Evolutionary conservation across 2,329 filamentous ascomycete genomes (phyloP).

Genomic region (Aspergillus aculeatinus): DNA sequence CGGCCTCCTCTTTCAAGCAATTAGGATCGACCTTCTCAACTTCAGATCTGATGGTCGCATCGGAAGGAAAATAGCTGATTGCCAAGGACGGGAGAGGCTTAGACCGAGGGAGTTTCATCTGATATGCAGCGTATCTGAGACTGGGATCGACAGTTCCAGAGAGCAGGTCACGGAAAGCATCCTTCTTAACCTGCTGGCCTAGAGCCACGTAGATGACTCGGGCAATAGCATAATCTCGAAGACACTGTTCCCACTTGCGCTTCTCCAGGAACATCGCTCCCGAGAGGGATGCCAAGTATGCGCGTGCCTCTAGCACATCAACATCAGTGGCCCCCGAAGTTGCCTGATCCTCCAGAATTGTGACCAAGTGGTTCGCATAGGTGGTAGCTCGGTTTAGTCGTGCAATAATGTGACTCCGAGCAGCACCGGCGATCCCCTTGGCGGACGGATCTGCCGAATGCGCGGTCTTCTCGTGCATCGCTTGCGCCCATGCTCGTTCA

Average conservation of each 20-base stretch:
- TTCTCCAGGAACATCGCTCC: slow-evolving; percentile 85
- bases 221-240: slow-evolving; percentile 72
- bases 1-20: slow-evolving; percentile 61
- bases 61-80: slow-evolving; percentile 71
- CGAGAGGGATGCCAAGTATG: slow-evolving; percentile 73
- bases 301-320: slow-evolving; percentile 80
- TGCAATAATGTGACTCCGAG: slow-evolving; percentile 84
- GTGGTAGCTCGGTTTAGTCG: slow-evolving; percentile 76
- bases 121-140: slow-evolving; percentile 91
- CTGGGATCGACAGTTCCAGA: slow-evolving; percentile 86
- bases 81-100: slow-evolving; percentile 77
- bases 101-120: slow-evolving; percentile 82
- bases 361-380: slow-evolving; percentile 66
- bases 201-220: slow-evolving; percentile 81
- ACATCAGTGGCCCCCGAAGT: slow-evolving; percentile 64
- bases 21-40: slow-evolving; percentile 70
- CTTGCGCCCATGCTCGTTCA: slow-evolving; percentile 92
- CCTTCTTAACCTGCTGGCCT: slow-evolving; percentile 62
- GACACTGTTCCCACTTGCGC: slow-evolving; percentile 76
- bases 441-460: slow-evolving; percentile 71
- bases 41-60: slow-evolving; percentile 59
- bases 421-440: slow-evolving; percentile 74
- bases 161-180: slow-evolving; percentile 82
- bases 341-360: slow-evolving; percentile 62
- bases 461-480: slow-evolving; percentile 86